These are phyloP conservation scores for Kodamaea kakaduensis DNA, from an alignment of 805 yeast species.

Conservation along the genomic window DNA sequence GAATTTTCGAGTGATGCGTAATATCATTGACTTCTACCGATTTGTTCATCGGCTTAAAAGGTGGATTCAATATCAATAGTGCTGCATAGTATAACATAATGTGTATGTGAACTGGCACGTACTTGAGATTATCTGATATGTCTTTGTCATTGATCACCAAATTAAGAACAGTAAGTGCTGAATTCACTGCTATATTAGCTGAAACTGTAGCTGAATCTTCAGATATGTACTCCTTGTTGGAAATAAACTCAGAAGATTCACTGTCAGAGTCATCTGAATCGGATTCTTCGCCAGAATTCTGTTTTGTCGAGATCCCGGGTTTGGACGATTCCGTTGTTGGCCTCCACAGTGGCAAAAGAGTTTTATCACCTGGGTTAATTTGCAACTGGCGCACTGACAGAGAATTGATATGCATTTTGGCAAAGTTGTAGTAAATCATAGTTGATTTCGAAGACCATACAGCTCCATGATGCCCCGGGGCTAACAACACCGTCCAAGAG, in stretches of 20 bases:
- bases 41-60: conserved; percentile 24
- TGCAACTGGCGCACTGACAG: conserved; percentile 43
- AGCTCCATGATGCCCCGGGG: conserved; percentile 52
- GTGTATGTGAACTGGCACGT: conserved; percentile 70
- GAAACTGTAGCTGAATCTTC: conserved; percentile 33
- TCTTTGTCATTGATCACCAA: conserved; percentile 58
- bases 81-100: conserved; percentile 70
- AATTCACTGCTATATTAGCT: conserved; percentile 52
- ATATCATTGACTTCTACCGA: conserved; percentile 22
- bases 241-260: conserved; percentile 26
- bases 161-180: conserved; percentile 61
- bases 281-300: conserved; percentile 7
- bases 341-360: conserved; percentile 32
- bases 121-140: conserved; percentile 50
- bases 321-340: neutral
- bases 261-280: conserved; percentile 15
- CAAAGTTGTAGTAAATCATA: conserved; percentile 66
- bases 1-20: conserved; percentile 22
- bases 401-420: conserved; percentile 68
- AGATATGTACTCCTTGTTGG: conserved; percentile 28
- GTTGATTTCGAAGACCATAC: conserved; percentile 71
- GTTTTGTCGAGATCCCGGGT: conserved; percentile 5
- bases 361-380: conserved; percentile 24
- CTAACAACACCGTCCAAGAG: conserved; percentile 67
- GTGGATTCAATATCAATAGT: conserved; percentile 49